Base-by-base conservation (phyloP, 2,329 filamentous ascomycete species). In the Pestalotiopsis fici region DNA sequence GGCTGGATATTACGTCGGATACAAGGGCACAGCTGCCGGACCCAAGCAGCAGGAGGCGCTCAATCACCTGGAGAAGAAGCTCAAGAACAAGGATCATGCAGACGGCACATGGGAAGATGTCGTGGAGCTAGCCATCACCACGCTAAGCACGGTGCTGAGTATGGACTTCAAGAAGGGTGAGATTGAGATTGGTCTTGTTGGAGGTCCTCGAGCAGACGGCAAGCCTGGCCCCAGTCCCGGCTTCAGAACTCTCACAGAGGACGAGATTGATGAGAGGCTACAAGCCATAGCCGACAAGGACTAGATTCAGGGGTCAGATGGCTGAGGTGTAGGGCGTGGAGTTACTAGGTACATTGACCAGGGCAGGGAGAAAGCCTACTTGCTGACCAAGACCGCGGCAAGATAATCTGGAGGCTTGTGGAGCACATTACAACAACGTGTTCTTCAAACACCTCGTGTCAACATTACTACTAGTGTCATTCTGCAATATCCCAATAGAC, bases 131-230 rank as follows among this genome's bases (percentile, higher is more conserved):
- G 96, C 93, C 68, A 99, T 99, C 80, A 93, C 94, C 57, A 95
- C 96, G 6, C 85, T 99, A 80, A 97, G 95, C 88, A 97, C 93
- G 43, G 95, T 99, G 69, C 87, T 99, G 71, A 98, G 95, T 82
- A 97, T 98, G 81, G 96, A 99, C 81, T 99, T 99, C 87, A 99
- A 99, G 89, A 98, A 98, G 87, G 93, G 93, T 75, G 96, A 99
- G 86, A 91, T 99, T 80, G 96, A 99, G 85, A 93, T 99, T 82
- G 96, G 96, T 71, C 95, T 99, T 77, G 96, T 98, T 65, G 96
- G 96, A 72, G 95, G 94, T 35, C 95, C 95, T 67, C 88, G 90
- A 75, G 83, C 86, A 68, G 93, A 97, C 77, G 95, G 95, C 73
- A 87, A 93, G 82, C 93, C 97, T 79, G 94, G 93, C 71, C 92